A percentile compares a stretch with the other conserved stretches of the same genome.
Evolutionary conservation across 768 basidiomycete species (phyloP).

Genomic region (Tricholoma saponaceum): DNA sequence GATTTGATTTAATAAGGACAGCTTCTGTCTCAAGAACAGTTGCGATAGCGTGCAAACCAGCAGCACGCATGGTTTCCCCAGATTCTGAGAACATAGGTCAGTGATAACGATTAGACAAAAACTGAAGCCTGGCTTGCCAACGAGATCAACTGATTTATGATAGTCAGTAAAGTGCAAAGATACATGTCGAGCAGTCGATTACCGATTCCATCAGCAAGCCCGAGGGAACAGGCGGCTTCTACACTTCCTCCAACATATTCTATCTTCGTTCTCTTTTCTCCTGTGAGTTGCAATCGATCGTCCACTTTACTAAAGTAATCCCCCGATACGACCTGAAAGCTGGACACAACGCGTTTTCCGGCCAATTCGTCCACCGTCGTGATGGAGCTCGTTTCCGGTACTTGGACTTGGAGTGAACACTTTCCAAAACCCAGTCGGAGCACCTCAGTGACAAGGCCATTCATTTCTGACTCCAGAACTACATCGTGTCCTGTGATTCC

Average conservation of each 20-base stretch:
- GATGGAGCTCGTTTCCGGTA: slow-evolving; percentile 71
- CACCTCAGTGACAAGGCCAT: slow-evolving; percentile 69
- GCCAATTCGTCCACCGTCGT: slow-evolving; percentile 75
- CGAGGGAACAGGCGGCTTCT: slow-evolving; percentile 95
- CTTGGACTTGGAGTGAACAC: slow-evolving; percentile 86
- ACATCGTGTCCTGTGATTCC: slow-evolving; percentile 99
- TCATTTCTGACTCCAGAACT: slow-evolving; percentile 86
- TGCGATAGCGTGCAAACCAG: slow-evolving; percentile 89
- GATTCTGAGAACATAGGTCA: slow-evolving; percentile 58
- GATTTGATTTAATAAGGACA: slow-evolving; percentile 82
- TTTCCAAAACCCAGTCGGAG: slow-evolving; percentile 90
- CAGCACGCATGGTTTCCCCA: slow-evolving; percentile 99
- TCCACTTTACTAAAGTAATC: slow-evolving; percentile 75
- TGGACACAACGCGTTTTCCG: slow-evolving; percentile 92
- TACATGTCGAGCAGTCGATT: slow-evolving; percentile 20
- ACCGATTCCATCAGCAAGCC: slow-evolving; percentile 97
- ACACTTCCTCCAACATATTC: slow-evolving; percentile 98
- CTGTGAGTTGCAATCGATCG: slow-evolving; percentile 43
- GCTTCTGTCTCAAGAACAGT: slow-evolving; percentile 84
- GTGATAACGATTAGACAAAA: neutral
- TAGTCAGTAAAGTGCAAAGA: slow-evolving; percentile 3
- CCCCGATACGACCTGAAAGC: slow-evolving; percentile 85
- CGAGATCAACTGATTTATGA: slow-evolving; percentile 75
- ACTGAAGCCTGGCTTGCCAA: slow-evolving; percentile 49
- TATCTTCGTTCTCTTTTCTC: slow-evolving; percentile 67